These are phyloP conservation scores for Erysimum pusillum DNA, from an alignment of 441 rosid genomes.

Conservation along the genomic window DNA sequence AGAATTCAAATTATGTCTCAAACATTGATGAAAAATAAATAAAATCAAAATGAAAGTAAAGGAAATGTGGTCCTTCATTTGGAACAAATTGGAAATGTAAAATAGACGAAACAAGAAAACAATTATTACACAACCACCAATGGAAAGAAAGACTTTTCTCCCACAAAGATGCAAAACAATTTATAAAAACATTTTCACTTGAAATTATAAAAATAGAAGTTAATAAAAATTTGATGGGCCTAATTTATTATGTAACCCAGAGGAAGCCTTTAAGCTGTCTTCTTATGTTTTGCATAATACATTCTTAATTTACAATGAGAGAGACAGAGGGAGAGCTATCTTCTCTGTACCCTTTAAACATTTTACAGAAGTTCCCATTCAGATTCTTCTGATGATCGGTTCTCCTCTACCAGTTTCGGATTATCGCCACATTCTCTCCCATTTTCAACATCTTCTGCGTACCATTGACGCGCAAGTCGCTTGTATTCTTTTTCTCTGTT, in stretches of 20 bases:
- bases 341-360: slow-evolving; percentile 3
- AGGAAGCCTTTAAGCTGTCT: slow-evolving; percentile 33
- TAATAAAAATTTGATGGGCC: neutral
- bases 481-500: slow-evolving; percentile 70
- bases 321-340: neutral
- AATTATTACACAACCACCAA: slow-evolving; percentile 46
- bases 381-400: slow-evolving; percentile 48
- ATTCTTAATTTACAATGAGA: slow-evolving; percentile 33
- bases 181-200: neutral
- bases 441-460: slow-evolving; percentile 50
- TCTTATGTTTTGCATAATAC: slow-evolving; percentile 36
- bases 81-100: slow-evolving; percentile 43
- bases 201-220: slow-evolving; percentile 15
- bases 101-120: slow-evolving; percentile 43
- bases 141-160: slow-evolving; percentile 32
- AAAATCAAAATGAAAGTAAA: neutral
- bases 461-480: slow-evolving; percentile 59
- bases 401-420: slow-evolving; percentile 26
- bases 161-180: slow-evolving; percentile 26
- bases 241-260: slow-evolving; percentile 25
- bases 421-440: slow-evolving; percentile 36
- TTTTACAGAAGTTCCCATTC: slow-evolving; percentile 74
- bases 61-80: slow-evolving; percentile 33
- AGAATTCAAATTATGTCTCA: slow-evolving; percentile 13
- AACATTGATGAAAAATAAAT: slow-evolving; percentile 3